phyloP scores from a whole-genome alignment of 345 rosid genomes.

The Syzygium aromaticum region DNA sequence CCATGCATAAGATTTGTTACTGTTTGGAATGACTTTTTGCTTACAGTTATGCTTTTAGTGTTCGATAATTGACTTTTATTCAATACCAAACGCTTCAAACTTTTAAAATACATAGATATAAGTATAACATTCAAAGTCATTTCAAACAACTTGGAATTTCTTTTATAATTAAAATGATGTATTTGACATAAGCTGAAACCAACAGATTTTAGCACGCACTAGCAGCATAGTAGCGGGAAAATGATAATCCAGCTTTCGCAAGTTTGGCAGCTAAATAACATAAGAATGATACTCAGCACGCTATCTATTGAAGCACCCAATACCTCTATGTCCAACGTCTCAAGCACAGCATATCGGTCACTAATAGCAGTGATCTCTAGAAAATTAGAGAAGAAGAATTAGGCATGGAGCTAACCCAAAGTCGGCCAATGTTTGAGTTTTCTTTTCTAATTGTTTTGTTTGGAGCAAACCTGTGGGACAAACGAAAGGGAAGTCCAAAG shows the following conservation, averaged over 20 bases:
- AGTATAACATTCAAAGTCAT: background rate
- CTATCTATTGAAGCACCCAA: constrained; percentile 83
- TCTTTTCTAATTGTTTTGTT: background rate
- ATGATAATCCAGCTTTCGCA: background rate
- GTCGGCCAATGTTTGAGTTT: background rate
- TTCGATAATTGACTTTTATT: background rate
- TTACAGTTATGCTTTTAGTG: background rate
- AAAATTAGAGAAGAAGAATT: background rate
- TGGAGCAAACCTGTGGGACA: constrained; percentile 74
- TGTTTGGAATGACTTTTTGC: background rate
- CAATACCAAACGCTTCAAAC: background rate
- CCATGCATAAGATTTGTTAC: background rate
- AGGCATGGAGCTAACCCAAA: background rate
- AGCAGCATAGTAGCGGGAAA: background rate
- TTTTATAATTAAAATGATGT: background rate
- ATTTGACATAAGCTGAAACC: background rate
- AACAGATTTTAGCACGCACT: background rate
- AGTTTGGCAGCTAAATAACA: background rate
- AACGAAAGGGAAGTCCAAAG: constrained; percentile 90
- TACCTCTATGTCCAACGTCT: constrained; percentile 72
- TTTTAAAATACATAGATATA: background rate
- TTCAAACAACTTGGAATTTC: background rate
- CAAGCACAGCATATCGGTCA: constrained; percentile 68
- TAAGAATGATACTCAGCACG: constrained; percentile 44
- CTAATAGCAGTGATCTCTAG: constrained; percentile 94